Evolutionary conservation across 202 grass and related monocot species (phyloP), one percentile per base, ranked within the genome.

Genomic region (Panicum hallii): DNA sequence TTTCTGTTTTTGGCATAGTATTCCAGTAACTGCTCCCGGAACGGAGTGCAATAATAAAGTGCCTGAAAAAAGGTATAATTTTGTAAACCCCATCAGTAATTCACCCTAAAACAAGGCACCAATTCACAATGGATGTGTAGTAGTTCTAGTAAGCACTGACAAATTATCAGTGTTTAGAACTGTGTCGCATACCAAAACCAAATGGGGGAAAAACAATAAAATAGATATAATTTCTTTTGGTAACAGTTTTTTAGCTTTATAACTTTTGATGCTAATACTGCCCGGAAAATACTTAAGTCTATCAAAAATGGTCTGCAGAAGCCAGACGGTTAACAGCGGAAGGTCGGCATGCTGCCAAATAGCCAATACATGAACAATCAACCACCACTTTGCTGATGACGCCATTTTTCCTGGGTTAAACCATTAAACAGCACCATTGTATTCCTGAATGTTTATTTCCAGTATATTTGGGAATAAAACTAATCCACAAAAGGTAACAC

Each of bases 11-110:
- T 60, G 53, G 66, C 42, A 82, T 70, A 82, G 43, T 82, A 72
- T 47, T 82, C 79, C 53, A 82, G 79, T 15, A 82, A 72, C 53
- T 82, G 67, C 40, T 61, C 79, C 54, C 79, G 53, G 43, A 82
- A 82, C 1, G 78, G 78, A 43, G 38, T 54, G 50, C 78, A 80
- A 55, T 80, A 80, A 80, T 80, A 80, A 52, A 80, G 67, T 72
- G 79, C 79, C 79, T 82, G 53, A 32, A 71, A 77, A 77, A 70
- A 72, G 11, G 16, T 47, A 82, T 14, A 60, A 81, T 12, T 32
- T 70, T 45, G 13, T 55, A 20, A 42, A 1, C n/a, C 12, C n/a
- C 19, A 57, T 70, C 65, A 81, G 15, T 36, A 34, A 71, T 28
- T 6, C 40, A 70, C 23, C 54, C 15, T 9, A 71, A 82, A 57